A percentile compares a stretch with the other conserved stretches of the same genome.
Evolutionary conservation across 352 stramenopile genomes (phyloP).

Genomic region (Phytophthora pseudosyringae): DNA sequence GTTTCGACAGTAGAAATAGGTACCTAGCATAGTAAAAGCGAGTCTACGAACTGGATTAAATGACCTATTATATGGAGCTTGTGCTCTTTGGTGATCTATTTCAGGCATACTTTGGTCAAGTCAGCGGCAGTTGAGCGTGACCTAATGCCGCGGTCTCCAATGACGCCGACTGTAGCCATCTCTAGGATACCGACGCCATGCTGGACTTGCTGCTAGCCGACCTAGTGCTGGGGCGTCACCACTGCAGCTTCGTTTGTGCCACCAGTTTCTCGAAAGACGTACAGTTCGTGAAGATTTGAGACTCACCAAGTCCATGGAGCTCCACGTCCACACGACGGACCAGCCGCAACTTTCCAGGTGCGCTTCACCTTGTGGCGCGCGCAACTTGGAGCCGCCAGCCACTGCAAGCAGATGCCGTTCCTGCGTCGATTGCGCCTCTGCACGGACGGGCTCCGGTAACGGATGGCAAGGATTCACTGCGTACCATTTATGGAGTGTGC

Average conservation of each 20-base stretch:
- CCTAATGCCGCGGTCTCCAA: neutral
- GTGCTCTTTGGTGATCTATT: too few relatives aligned
- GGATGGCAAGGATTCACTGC: slow-evolving; percentile 17
- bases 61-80: neutral
- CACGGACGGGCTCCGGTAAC: slow-evolving; percentile 1
- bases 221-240: too few relatives aligned
- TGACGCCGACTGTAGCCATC: slow-evolving; percentile 8
- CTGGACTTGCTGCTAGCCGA: neutral
- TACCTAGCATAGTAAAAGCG: neutral
- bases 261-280: too few relatives aligned
- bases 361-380: neutral
- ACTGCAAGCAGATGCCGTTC: neutral
- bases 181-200: neutral
- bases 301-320: neutral
- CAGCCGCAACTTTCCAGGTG: neutral
- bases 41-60: neutral
- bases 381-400: neutral
- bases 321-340: neutral
- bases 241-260: too few relatives aligned
- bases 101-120: slow-evolving; percentile 21
- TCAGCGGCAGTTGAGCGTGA: slow-evolving; percentile 16
- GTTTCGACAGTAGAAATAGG: slow-evolving; percentile 28
- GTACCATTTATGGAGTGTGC: slow-evolving; percentile 17
- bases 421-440: neutral
- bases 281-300: neutral